Base-by-base conservation (phyloP, 257 asterid species). In the Avicennia marina region DNA sequence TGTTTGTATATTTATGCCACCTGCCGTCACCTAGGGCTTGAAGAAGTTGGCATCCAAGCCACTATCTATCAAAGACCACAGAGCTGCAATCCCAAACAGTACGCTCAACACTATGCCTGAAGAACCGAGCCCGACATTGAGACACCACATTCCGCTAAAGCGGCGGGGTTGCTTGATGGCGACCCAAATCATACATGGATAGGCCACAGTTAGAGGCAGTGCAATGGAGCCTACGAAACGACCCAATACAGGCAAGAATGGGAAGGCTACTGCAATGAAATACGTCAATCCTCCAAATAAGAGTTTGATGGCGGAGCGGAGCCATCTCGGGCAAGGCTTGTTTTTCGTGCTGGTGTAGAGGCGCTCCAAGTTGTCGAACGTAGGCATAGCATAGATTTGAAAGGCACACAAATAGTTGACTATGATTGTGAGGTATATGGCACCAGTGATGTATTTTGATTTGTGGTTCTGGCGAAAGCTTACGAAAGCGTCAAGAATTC, bases 141-240 rank as follows among this genome's bases (percentile, higher is more conserved):
- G 45, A 17, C 74, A 75, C 93, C 94, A 83, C 60, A 56, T 58
- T 11, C 36, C 26, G 55, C 79, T 66, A 22, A 38, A 44, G 9
- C 42, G 57, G 6, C 12, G 46, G 11, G 91, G 84, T 24, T 78
- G 81, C 69, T 76, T 74, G 51, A 86, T 74, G 17, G 75, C 65
- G 31, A 79, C 44, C 91, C 91, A 86, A 89, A 83, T 89, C 64
- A 86, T 67, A 61, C 94, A 89, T 4, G 97, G 97, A 44, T 83
- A 86, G 1, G 64, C 77, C 20, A 81, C 42, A 3, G 86, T 76
- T 1, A 89, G 54, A 8, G 86, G 95, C 38, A 86, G 62, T 0
- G 77, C 74, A 5, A 83, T 29, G 1, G 83, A 80, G 2, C 95
- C 95, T 1, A 84, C 25, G 8, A 89, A 53, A 0, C 70, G 42